Evolutionary conservation across 768 basidiomycete species (phyloP), one percentile per base, ranked within the genome.

Genomic region (Sarcodon aspratus): DNA sequence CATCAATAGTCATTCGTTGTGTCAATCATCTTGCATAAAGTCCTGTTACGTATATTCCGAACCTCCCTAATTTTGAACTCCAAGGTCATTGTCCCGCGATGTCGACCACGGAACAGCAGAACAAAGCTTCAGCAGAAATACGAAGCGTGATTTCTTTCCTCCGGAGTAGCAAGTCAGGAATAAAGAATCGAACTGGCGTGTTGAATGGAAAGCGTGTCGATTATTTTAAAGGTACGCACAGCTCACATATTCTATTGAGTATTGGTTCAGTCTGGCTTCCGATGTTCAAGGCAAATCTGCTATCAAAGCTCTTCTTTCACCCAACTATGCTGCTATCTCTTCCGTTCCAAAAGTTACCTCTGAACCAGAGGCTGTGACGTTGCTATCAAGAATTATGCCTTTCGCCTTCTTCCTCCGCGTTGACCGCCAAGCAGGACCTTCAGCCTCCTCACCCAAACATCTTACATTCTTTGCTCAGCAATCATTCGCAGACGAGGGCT

Each of bases 191-290:
- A 54, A 82, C 85, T 9, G 96, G 96, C 17, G 85, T 93, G 8
- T 68, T 97, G 59, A 90, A 90, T 57, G 95, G 95, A 18, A 96
- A 95, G 66, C 82, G 95, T 34, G 69, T 94, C 46, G 95, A 98
- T 66, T 99, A 98, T 69, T 99, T 98, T 75, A 99, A 93, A 72
- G 96, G 95, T 93, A 46, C 56, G 74, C 55, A 37, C 15, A 35
- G 9, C 33, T 11, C 44, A 31, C 17, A 11, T 35, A 44, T 31
- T 21, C 34, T 18, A 13, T 37, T n/a, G 36, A 33, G 44, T 37
- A 48, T 32, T 27, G 21, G 21, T 27, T 27, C 21, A 27, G 21
- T 27, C 21, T 27, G 21, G 2, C 21, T 3, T 27, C 21, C 21
- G 21, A 27, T 27, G 21, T 27, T 42, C 13, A 56, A 98, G 95